Conservation (phyloP, 23 red algal species). For the Gracilaria caudata region DNA sequence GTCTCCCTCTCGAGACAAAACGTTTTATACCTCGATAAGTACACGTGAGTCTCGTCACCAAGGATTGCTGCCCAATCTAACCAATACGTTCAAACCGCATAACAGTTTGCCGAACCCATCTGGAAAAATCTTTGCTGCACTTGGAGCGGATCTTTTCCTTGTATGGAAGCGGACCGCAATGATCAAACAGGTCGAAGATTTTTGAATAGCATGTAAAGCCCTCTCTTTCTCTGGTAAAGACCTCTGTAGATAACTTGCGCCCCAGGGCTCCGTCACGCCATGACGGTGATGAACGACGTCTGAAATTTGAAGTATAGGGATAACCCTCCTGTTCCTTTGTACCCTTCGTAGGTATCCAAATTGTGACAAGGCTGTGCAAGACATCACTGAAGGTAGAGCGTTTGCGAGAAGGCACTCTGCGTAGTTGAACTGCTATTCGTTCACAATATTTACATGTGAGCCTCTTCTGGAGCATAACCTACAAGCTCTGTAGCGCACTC, state of each 20-base stretch:
- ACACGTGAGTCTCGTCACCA: conserved; percentile 15
- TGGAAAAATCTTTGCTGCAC: not conserved
- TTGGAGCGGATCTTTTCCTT: not conserved
- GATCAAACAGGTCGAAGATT: not conserved
- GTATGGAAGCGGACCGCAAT: not conserved
- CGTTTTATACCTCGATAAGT: conserved; percentile 8
- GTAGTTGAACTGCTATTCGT: not conserved
- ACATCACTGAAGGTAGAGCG: too few relatives aligned
- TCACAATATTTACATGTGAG: not conserved
- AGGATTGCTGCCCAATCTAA: not conserved
- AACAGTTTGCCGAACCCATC: not conserved
- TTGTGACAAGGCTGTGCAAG: too few relatives aligned
- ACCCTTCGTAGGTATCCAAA: too few relatives aligned
- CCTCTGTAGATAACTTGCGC: not conserved
- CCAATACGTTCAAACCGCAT: not conserved
- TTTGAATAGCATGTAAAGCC: not conserved
- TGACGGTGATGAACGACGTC: too few relatives aligned
- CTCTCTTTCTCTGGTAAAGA: not conserved
- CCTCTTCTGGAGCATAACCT: not conserved
- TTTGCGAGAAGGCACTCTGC: not conserved
- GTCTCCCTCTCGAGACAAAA: conserved; percentile 12
- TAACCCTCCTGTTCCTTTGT: too few relatives aligned
- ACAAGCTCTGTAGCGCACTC: too few relatives aligned
- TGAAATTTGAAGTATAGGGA: too few relatives aligned
- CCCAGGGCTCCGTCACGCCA: too few relatives aligned